phyloP scores from a whole-genome alignment of 2,329 filamentous ascomycete genomes.

The Beauveria brongniartii region DNA sequence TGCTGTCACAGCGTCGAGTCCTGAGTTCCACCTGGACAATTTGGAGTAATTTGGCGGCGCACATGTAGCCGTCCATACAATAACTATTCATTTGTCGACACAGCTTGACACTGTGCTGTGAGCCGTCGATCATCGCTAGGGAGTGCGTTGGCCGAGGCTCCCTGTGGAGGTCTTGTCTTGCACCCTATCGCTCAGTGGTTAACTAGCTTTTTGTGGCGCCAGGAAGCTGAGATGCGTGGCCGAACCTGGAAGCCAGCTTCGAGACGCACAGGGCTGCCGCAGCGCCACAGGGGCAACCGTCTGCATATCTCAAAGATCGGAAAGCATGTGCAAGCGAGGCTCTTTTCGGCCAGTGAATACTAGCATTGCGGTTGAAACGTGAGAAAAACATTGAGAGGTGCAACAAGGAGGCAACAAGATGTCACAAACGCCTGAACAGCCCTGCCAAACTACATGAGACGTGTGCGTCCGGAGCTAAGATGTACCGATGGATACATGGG shows the following conservation, averaged over 20 bases:
- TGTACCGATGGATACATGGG: neutral
- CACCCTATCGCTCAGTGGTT: neutral
- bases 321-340: neutral
- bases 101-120: neutral
- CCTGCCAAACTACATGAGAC: neutral
- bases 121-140: neutral
- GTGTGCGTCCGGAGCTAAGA: neutral
- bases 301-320: neutral
- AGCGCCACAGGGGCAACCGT: conserved; percentile 3
- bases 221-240: neutral
- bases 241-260: neutral
- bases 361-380: neutral
- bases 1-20: neutral
- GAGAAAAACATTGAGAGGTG: neutral
- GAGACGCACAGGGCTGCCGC: neutral
- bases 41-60: neutral
- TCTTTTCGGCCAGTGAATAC: neutral
- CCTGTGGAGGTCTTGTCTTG: neutral
- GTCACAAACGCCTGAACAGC: neutral
- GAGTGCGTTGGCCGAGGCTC: neutral
- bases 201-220: neutral
- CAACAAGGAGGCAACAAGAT: neutral
- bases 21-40: neutral
- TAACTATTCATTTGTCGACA: neutral
- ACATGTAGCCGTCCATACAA: neutral